Evolutionary conservation across 1,139 yeast genomes (phyloP).

Genomic region (Sugiyamaella xylanicola): DNA sequence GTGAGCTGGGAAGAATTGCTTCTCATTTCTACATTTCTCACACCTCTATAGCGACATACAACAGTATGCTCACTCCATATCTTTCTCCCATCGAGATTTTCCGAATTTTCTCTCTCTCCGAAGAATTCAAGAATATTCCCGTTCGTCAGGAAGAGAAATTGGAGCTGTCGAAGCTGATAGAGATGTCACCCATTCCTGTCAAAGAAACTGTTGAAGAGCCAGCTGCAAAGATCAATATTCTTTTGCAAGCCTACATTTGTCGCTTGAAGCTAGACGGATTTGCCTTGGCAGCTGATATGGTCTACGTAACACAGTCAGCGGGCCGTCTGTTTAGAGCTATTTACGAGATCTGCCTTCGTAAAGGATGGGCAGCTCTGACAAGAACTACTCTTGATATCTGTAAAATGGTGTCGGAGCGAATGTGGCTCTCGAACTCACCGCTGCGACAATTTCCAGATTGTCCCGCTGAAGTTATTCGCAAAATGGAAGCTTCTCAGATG

Average conservation of each 20-base stretch:
- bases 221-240: constrained; percentile 73
- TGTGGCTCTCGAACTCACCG: constrained; percentile 88
- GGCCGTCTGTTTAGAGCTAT: constrained; percentile 86
- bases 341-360: constrained; percentile 71
- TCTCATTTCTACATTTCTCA: constrained; percentile 84
- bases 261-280: constrained; percentile 76
- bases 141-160: constrained; percentile 82
- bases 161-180: constrained; percentile 72
- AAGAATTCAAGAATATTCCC: constrained; percentile 82
- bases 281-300: constrained; percentile 92
- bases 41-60: constrained; percentile 65
- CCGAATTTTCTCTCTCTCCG: constrained; percentile 74
- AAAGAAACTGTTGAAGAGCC: constrained; percentile 73
- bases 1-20: constrained; percentile 83
- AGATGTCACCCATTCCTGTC: constrained; percentile 83
- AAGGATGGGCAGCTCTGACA: constrained; percentile 72
- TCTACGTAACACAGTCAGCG: constrained; percentile 90
- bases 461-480: constrained; percentile 67
- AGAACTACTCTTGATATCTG: constrained; percentile 62
- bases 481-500: constrained; percentile 76
- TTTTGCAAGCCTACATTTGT: constrained; percentile 85
- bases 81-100: constrained; percentile 73
- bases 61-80: constrained; percentile 62
- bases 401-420: constrained; percentile 75
- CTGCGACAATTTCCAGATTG: constrained; percentile 75